Conservation (phyloP, 1,284 basidiomycete species). For the Ganoderma multipileum region DNA sequence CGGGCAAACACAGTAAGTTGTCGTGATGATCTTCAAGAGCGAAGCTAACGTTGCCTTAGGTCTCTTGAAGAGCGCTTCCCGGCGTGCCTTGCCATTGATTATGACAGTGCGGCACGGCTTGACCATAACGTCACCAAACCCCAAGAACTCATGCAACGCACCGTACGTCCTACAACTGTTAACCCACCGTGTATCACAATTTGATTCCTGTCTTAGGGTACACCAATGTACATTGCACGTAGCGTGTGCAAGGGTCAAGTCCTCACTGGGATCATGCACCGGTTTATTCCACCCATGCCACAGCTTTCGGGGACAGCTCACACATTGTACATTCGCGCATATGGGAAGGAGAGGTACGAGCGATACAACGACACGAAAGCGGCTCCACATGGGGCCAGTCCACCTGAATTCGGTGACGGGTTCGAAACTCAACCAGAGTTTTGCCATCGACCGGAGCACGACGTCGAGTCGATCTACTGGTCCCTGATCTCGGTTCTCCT, state of each 20-base stretch:
- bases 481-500: not conserved
- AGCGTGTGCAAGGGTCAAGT: not conserved
- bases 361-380: not conserved
- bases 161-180: not conserved
- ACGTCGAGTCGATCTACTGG: conserved; percentile 11
- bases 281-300: not conserved
- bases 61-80: not conserved
- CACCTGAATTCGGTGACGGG: not conserved
- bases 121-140: not conserved
- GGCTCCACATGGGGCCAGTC: not conserved
- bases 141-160: not conserved
- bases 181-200: not conserved
- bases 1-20: not conserved
- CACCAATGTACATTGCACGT: conserved; percentile 3
- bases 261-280: not conserved
- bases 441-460: not conserved
- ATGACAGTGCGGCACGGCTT: not conserved
- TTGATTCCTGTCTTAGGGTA: not conserved
- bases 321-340: not conserved
- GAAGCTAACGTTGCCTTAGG: not conserved
- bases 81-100: not conserved
- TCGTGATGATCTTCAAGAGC: not conserved
- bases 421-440: not conserved
- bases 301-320: not conserved
- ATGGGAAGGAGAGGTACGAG: not conserved